These are phyloP conservation scores for Nigrospora sphaerica DNA, from an alignment of 2,329 filamentous ascomycete species.

Conservation along the genomic window DNA sequence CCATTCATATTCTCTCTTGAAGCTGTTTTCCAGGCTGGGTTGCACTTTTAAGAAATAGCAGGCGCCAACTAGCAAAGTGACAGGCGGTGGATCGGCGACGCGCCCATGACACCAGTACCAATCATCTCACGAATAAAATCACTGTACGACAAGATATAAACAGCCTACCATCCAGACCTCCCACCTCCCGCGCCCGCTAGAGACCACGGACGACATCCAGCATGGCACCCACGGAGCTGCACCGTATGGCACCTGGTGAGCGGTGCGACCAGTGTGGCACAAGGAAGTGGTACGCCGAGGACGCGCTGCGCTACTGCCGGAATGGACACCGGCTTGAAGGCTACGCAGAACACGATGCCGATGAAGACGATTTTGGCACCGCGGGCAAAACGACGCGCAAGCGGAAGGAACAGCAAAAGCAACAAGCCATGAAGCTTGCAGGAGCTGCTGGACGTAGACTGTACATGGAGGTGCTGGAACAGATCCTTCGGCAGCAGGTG, in stretches of 20 bases:
- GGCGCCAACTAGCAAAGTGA: too few species aligned
- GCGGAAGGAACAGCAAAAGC: conserved; percentile 50
- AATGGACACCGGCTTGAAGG: conserved; percentile 73
- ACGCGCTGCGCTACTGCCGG: conserved; percentile 71
- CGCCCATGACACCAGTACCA: too few species aligned
- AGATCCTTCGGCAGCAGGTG: conserved; percentile 77
- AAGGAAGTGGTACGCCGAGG: conserved; percentile 63
- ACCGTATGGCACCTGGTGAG: conserved; percentile 45
- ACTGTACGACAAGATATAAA: too few species aligned
- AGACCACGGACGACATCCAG: not conserved
- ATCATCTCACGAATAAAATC: too few species aligned
- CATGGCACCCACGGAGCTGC: conserved; percentile 37
- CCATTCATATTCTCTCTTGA: too few species aligned
- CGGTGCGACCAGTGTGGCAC: conserved; percentile 62
- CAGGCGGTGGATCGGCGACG: too few species aligned
- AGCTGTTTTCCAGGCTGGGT: too few species aligned
- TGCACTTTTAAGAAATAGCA: too few species aligned
- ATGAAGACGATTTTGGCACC: conserved; percentile 61
- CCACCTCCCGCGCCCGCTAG: too few species aligned
- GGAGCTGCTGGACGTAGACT: conserved; percentile 68
- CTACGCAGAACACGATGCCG: conserved; percentile 47
- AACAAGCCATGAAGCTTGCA: conserved; percentile 45
- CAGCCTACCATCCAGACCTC: too few species aligned
- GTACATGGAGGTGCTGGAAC: conserved; percentile 77
- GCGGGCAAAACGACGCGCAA: conserved; percentile 48